Evolutionary conservation across 495 filamentous ascomycete species (phyloP).

Genomic region (Bacidia rubella): DNA sequence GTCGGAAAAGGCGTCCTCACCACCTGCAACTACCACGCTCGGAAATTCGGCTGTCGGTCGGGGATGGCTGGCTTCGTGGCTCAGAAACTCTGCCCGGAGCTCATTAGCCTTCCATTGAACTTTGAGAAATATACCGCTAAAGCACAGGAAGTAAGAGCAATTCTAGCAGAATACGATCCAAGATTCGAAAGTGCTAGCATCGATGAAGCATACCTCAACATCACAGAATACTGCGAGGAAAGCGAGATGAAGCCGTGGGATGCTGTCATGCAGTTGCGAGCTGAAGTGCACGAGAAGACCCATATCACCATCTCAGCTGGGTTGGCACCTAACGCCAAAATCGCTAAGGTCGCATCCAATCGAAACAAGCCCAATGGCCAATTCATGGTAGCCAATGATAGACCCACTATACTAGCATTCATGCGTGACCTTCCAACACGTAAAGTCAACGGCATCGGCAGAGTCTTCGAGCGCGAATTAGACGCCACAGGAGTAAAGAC

Average conservation of each 20-base stretch:
- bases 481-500: constrained; percentile 75
- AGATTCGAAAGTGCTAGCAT: constrained; percentile 86
- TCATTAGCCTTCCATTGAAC: constrained; percentile 71
- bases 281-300: constrained; percentile 60
- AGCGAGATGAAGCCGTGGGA: constrained; percentile 57
- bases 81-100: constrained; percentile 79
- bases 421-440: constrained; percentile 71
- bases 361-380: constrained; percentile 95
- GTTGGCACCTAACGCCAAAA: constrained; percentile 80
- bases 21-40: constrained; percentile 87
- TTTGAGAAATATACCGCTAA: constrained; percentile 88
- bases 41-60: constrained; percentile 78
- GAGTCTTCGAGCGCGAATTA: constrained; percentile 88
- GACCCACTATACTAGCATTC: constrained; percentile 64
- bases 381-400: constrained; percentile 56
- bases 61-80: constrained; percentile 96
- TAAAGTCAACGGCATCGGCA: constrained; percentile 86
- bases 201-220: constrained; percentile 94
- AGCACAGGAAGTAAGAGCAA: constrained; percentile 70
- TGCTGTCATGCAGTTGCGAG: constrained; percentile 60
- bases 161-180: constrained; percentile 76
- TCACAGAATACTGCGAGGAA: constrained; percentile 70
- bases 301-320: constrained; percentile 87
- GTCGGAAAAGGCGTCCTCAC: constrained; percentile 87
- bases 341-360: constrained; percentile 92